Conservation (phyloP, 768 basidiomycete species). For the Boletellus ananas region DNA sequence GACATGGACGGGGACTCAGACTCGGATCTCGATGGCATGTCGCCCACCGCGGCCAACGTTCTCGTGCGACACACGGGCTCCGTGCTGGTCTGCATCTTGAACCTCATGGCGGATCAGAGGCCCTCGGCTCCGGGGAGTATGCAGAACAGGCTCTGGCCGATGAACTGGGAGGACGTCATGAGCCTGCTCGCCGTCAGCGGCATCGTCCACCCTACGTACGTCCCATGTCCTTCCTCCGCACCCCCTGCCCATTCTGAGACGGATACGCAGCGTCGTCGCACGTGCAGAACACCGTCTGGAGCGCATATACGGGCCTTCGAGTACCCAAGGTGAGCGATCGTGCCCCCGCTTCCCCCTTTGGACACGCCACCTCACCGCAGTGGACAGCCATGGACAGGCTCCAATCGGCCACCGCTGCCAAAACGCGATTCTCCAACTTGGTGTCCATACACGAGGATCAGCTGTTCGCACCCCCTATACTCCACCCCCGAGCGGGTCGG, state of each 20-base stretch:
- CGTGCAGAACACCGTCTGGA: slow-evolving; percentile 28
- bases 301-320: slow-evolving; percentile 26
- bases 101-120: slow-evolving; percentile 51
- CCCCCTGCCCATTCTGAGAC: not conserved
- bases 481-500: slow-evolving; percentile 14
- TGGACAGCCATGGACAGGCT: slow-evolving; percentile 16
- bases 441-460: slow-evolving; percentile 11
- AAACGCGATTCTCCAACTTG: slow-evolving; percentile 4
- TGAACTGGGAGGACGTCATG: slow-evolving; percentile 64
- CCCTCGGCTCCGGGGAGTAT: slow-evolving; percentile 54
- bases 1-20: slow-evolving; percentile 21
- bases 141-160: slow-evolving; percentile 60
- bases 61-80: slow-evolving; percentile 43
- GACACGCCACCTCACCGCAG: too few relatives aligned
- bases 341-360: too few relatives aligned
- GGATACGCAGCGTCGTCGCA: slow-evolving; percentile 17
- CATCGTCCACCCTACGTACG: slow-evolving; percentile 28
- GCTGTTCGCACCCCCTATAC: slow-evolving; percentile 11
- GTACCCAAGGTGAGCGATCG: slow-evolving; percentile 5
- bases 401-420: slow-evolving; percentile 15
- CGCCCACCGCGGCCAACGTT: slow-evolving; percentile 27
- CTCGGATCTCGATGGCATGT: slow-evolving; percentile 31
- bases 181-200: slow-evolving; percentile 46
- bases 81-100: slow-evolving; percentile 50
- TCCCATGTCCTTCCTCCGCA: not conserved